Evolutionary conservation across 768 basidiomycete genomes (phyloP), one percentile per base, ranked within the genome.

Genomic region (Agaricus sinodeliciosus): DNA sequence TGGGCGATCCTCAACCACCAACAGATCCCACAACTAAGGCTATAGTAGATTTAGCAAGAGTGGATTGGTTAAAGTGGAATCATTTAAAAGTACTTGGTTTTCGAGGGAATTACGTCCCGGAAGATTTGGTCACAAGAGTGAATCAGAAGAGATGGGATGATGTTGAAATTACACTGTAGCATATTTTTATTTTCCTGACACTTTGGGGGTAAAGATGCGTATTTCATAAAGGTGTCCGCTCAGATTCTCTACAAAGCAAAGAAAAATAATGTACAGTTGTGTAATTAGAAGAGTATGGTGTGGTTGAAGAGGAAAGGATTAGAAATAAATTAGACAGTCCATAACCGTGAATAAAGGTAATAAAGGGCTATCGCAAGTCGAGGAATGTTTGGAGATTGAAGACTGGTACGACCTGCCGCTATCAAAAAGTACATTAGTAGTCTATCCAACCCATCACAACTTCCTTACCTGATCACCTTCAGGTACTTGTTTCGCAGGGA

Each of bases 61-160:
- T 84, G 3, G 73, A 78, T 39, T 90, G 86, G 87, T 54, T 52
- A 4, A 73, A 77, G 36, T 82, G 81, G 80, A 69, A 65, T 31
- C 62, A 73, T 31, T 62, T 90, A 51, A 67, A 69, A 54, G 67
- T 80, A 11, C 63, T 89, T 26, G 85, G 82, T 1, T 62, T 85
- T 48, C 69, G 84, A 57, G 77, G 64, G 39, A 86, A 82, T 64
- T 61, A 64, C 42, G 59, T 84, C 22, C 69, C 77, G 1, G 60
- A 60, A 37, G 70, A 65, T n/a, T 62, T 81, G 27, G 49, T 76
- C 18, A 57, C 51, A 35, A 73, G 67, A 49, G 61, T 89, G 37
- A 86, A 87, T 58, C 67, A 71, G 59, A 77, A 78, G 0, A 75
- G 84, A 55, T 87, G 85, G 85, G 77, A 79, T 54, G 84, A 85